phyloP scores from a whole-genome alignment of 2,329 filamentous ascomycete genomes.

The Aspergillus tamarii region DNA sequence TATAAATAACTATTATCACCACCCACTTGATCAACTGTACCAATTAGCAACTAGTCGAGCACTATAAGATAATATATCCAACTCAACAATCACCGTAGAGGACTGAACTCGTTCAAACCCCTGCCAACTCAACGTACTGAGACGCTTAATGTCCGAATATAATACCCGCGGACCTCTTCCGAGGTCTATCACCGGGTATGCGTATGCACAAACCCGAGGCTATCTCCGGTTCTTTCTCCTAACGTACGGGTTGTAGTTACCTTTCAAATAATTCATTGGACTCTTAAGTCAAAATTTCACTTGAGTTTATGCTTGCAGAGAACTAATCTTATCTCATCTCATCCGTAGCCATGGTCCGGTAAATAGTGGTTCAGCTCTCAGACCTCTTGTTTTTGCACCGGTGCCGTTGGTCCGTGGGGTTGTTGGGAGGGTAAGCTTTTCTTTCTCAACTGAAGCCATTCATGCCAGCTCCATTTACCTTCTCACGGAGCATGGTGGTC shows the following conservation, averaged over 20 bases:
- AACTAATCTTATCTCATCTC: neutral
- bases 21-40: neutral
- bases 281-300: neutral
- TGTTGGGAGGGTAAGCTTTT: neutral
- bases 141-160: neutral
- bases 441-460: neutral
- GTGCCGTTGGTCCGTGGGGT: neutral
- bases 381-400: neutral
- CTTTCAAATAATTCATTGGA: neutral
- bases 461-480: neutral
- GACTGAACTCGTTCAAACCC: neutral
- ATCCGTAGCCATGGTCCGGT: neutral
- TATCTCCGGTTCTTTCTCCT: neutral
- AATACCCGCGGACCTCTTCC: neutral
- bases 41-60: neutral
- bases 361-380: neutral
- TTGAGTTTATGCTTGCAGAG: neutral
- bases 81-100: neutral
- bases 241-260: neutral
- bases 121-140: neutral
- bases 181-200: neutral
- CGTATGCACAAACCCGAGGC: neutral
- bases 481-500: neutral
- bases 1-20: neutral
- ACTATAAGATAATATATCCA: neutral